Percentiles rank a stretch among this genome's conserved stretches.
Conservation (phyloP, 2,329 filamentous ascomycete species). For the Trichoderma asperellum region DNA sequence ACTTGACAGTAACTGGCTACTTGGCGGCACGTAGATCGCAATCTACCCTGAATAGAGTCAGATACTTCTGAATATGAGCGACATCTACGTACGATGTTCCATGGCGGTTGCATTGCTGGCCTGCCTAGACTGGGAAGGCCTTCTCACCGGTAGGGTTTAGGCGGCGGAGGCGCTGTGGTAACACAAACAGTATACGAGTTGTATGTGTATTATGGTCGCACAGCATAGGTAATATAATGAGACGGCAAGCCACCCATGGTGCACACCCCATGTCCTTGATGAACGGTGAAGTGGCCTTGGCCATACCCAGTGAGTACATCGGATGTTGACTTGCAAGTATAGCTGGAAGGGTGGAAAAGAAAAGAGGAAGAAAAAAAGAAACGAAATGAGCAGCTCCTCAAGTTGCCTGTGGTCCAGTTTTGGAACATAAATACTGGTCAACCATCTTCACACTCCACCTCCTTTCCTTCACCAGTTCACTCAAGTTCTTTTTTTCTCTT, state of each 20-base stretch:
- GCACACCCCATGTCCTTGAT: neutral
- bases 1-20: neutral
- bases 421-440: neutral
- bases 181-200: slow-evolving; percentile 11
- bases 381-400: neutral
- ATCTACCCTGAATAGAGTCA: neutral
- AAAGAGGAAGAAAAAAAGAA: neutral
- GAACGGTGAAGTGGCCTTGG: neutral
- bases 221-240: slow-evolving; percentile 4
- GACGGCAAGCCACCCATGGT: neutral
- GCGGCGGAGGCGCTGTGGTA: neutral
- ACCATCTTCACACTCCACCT: neutral
- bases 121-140: neutral
- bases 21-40: neutral
- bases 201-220: slow-evolving; percentile 3
- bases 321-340: neutral
- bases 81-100: neutral
- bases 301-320: neutral
- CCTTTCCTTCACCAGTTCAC: neutral
- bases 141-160: neutral
- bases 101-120: neutral
- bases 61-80: neutral
- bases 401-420: neutral
- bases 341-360: neutral
- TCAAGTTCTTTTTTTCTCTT: neutral